These are phyloP conservation scores for Puccinia triticina DNA, from an alignment of 1,284 basidiomycete genomes.

Conservation along the genomic window DNA sequence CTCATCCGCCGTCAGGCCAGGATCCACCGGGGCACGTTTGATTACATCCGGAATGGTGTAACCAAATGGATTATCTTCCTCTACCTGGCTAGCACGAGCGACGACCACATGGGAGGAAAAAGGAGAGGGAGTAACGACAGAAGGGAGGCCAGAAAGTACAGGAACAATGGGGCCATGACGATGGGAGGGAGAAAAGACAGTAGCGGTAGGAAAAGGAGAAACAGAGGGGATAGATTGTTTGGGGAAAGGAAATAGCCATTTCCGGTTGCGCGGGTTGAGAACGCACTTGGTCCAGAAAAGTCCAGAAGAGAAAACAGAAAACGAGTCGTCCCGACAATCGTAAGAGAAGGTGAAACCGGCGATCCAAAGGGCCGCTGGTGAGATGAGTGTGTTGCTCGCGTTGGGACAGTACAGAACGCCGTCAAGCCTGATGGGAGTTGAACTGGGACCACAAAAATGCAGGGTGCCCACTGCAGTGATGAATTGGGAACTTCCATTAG, in stretches of 20 bases:
- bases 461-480: neutral
- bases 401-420: neutral
- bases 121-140: neutral
- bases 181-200: too few species aligned
- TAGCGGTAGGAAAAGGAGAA: too few species aligned
- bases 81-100: neutral
- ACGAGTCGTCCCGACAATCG: neutral
- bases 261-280: neutral
- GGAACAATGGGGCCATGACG: neutral
- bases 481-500: neutral
- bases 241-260: neutral
- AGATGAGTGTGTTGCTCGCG: neutral
- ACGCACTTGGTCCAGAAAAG: neutral
- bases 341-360: neutral
- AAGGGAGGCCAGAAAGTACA: neutral
- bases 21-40: neutral
- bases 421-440: neutral
- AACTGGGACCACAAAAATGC: neutral
- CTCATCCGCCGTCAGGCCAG: neutral
- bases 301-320: neutral
- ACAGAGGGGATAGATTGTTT: neutral
- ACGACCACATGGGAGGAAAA: neutral
- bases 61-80: neutral
- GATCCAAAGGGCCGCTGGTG: neutral
- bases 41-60: neutral